These are phyloP conservation scores for Nannizzia gypsea DNA, from an alignment of 2,329 filamentous ascomycete species.

Conservation along the genomic window DNA sequence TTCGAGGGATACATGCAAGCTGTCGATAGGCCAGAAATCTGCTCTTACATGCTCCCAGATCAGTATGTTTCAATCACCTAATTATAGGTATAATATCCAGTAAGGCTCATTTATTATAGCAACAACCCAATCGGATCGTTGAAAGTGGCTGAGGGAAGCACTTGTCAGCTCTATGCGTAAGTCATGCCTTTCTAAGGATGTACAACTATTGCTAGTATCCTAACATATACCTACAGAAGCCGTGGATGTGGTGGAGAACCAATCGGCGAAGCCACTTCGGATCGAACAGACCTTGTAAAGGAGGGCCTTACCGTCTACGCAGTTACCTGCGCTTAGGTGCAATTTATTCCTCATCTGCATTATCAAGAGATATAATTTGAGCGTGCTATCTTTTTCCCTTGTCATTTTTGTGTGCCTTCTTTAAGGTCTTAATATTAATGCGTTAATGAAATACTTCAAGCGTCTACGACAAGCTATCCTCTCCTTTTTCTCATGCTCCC, in stretches of 20 bases:
- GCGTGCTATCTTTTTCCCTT: not conserved
- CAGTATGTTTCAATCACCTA: not conserved
- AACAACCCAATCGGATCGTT: constrained; percentile 1
- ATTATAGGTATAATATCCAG: too few relatives aligned
- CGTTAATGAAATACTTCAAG: not conserved
- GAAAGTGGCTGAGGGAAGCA: not conserved
- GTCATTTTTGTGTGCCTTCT: not conserved
- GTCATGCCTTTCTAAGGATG: not conserved
- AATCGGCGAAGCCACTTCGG: not conserved
- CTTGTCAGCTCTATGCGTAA: not conserved
- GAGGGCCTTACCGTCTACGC: not conserved
- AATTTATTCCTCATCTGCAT: not conserved
- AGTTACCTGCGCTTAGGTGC: not conserved
- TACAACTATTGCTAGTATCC: not conserved
- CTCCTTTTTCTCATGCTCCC: not conserved
- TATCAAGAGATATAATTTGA: not conserved
- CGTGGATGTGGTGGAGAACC: not conserved
- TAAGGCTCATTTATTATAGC: not conserved
- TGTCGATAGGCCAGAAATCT: not conserved
- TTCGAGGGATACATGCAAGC: not conserved
- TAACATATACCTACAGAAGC: not conserved
- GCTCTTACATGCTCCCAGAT: not conserved
- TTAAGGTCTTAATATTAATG: not conserved
- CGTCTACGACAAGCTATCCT: not conserved
- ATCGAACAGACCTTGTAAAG: not conserved